Evolutionary conservation across 2,329 filamentous ascomycete genomes (phyloP).

Genomic region (Fusarium mangiferae): DNA sequence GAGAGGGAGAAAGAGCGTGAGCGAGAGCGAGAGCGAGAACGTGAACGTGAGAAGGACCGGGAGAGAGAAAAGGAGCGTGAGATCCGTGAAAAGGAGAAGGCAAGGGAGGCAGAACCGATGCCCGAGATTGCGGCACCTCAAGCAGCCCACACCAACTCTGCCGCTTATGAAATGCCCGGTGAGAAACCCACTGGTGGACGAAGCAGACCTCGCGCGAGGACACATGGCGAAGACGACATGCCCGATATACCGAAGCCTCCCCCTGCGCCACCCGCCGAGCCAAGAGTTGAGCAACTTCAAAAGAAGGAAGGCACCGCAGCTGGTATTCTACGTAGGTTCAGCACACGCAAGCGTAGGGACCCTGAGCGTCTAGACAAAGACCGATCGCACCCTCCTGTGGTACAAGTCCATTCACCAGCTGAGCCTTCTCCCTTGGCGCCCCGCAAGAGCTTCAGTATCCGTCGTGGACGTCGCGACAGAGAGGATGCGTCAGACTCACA

Average conservation of each 20-base stretch:
- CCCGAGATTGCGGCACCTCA: slow-evolving; percentile 84
- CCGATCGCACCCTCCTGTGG: slow-evolving; percentile 74
- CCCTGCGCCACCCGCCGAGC: slow-evolving; percentile 57
- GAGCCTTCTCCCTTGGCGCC: slow-evolving; percentile 70
- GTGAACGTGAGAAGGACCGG: slow-evolving; percentile 44
- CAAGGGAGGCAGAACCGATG: slow-evolving; percentile 60
- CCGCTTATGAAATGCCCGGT: slow-evolving; percentile 86
- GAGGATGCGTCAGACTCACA: slow-evolving; percentile 61
- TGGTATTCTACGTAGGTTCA: slow-evolving; percentile 87
- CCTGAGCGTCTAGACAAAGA: slow-evolving; percentile 70
- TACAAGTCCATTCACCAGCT: slow-evolving; percentile 82
- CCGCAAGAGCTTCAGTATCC: slow-evolving; percentile 90
- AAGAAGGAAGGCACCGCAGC: slow-evolving; percentile 91
- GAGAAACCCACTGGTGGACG: slow-evolving; percentile 87
- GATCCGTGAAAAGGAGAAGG: slow-evolving; percentile 42
- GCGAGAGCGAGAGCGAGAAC: slow-evolving; percentile 39
- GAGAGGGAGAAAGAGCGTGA: slow-evolving; percentile 30
- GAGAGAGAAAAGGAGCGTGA: slow-evolving; percentile 32
- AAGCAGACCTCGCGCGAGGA: slow-evolving; percentile 85
- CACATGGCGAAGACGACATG: slow-evolving; percentile 93
- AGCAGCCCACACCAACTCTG: slow-evolving; percentile 87
- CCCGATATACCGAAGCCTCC: slow-evolving; percentile 63
- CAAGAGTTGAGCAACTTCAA: slow-evolving; percentile 67
- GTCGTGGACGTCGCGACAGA: slow-evolving; percentile 64
- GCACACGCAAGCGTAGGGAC: slow-evolving; percentile 82